Percentiles rank a stretch among this genome's conserved stretches.
phyloP scores from a whole-genome alignment of 768 basidiomycete species.

The Auriscalpium microsporum region DNA sequence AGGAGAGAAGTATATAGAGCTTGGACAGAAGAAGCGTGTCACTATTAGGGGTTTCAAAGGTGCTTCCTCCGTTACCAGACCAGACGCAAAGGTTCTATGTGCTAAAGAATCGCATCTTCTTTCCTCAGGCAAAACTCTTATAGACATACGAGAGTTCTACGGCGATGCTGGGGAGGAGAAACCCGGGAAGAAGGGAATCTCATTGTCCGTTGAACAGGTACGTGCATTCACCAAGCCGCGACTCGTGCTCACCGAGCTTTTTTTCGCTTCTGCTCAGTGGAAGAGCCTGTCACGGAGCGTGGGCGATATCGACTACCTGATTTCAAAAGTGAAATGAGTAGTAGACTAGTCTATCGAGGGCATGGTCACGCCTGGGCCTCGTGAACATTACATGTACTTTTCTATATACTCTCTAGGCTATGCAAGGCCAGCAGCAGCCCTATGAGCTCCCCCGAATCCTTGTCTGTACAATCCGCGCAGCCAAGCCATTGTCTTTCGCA shows the following conservation, averaged over 20 bases:
- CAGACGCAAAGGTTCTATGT: slow-evolving; percentile 19
- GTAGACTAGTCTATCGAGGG: slow-evolving; percentile 24
- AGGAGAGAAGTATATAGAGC: slow-evolving; percentile 48
- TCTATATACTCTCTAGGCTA: slow-evolving; percentile 9
- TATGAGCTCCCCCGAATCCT: slow-evolving; percentile 58
- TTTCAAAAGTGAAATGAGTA: slow-evolving; percentile 3
- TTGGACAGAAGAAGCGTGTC: slow-evolving; percentile 67
- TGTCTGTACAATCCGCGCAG: slow-evolving; percentile 46
- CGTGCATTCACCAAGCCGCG: slow-evolving; percentile 9
- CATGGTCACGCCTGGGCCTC: slow-evolving; percentile 14
- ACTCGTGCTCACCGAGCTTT: not conserved
- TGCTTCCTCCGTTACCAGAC: slow-evolving; percentile 5
- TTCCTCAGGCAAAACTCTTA: slow-evolving; percentile 37
- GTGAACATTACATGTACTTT: slow-evolving; percentile 12
- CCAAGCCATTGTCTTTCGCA: slow-evolving; percentile 54
- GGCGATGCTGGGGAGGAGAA: slow-evolving; percentile 43
- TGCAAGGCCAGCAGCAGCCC: slow-evolving; percentile 63
- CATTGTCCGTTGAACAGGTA: slow-evolving; percentile 58
- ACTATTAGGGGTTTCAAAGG: slow-evolving; percentile 46
- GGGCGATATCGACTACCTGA: not conserved
- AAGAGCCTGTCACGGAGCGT: slow-evolving; percentile 5
- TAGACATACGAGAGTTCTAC: slow-evolving; percentile 77
- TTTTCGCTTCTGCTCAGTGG: slow-evolving; percentile 29
- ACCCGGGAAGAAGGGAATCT: slow-evolving; percentile 78
- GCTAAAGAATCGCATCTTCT: not conserved